Base-by-base conservation (phyloP, 169 alveolate species). In the Plasmodium fragile region DNA sequence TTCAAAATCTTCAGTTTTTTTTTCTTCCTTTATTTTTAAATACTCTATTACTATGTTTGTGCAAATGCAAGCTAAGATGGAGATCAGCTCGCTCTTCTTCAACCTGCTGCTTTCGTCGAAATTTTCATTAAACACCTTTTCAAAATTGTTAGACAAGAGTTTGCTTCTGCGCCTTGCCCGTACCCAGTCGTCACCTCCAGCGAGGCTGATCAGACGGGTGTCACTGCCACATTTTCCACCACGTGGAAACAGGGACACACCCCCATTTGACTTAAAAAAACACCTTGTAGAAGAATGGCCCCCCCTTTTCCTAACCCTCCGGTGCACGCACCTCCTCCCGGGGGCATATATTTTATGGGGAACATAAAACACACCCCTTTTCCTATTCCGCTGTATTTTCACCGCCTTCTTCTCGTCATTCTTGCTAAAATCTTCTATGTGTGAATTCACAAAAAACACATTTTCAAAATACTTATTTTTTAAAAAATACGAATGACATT, bases 51-150 rank as follows among this genome's bases (percentile, higher is more conserved):
- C 93, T 4, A 87, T 87, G 28, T 87, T 87, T 78, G 93, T 87
- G 53, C 93, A 87, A 18, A 87, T 87, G 34, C 93, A 87, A 32
- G 93, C 93, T 59, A 87, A 59, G 22, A 87, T 87, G 13, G 93
- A 87, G 5, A 87, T 34, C 34, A 87, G 43, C 45, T 87, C 93
- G 36, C 75, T 87, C 71, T 87, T 78, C 25, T 75, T 87, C 81
- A 87, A 4, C 36, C 81, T 59, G 43, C 81, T 81, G 69, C 71
- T 59, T 55, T 87, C 93, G 72, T 78, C 71, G 81, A 87, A 87
- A 49, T 78, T 49, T 55, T 87, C 93, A n/a, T 78, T 87, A 77
- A 87, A 87, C 3, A 34, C 49, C 10, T 41, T 87, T 36, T 87
- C 93, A 87, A 87, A 87, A 5, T 25, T 36, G 70, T 65, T 10